phyloP scores from a whole-genome alignment of 2,329 filamentous ascomycete genomes.

The Orbilia blumenaviensis region DNA sequence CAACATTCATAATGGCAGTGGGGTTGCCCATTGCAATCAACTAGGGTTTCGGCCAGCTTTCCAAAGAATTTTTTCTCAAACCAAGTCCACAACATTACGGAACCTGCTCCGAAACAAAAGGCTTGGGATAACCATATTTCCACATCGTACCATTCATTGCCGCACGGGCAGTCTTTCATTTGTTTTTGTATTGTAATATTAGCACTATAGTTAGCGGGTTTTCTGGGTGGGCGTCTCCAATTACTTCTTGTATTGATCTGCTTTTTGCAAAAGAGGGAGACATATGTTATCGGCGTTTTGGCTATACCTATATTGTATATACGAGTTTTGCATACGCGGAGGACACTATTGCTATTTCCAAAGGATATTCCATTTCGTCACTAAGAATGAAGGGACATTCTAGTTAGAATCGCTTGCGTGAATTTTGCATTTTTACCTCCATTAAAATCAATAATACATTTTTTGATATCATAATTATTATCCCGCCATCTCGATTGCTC shows the following conservation, averaged over 20 bases:
- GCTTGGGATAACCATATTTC: too few species aligned
- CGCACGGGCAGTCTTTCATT: not conserved
- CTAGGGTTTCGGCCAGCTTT: not conserved
- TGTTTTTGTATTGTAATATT: slow-evolving; percentile 4
- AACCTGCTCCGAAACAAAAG: too few species aligned
- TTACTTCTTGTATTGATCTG: not conserved
- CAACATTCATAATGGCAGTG: not conserved
- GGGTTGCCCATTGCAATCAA: too few species aligned
- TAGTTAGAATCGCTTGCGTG: too few species aligned
- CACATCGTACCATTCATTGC: not conserved
- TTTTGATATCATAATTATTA: not conserved
- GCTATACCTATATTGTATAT: slow-evolving; percentile 5
- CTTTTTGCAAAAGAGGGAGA: not conserved
- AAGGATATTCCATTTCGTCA: not conserved
- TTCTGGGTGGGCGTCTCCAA: not conserved
- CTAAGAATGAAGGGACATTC: too few species aligned
- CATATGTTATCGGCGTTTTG: slow-evolving; percentile 13
- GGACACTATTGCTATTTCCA: not conserved
- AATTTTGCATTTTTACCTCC: not conserved
- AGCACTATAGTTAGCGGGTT: too few species aligned
- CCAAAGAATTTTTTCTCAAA: not conserved
- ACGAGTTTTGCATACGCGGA: slow-evolving; percentile 10
- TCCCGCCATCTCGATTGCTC: slow-evolving; percentile 15
- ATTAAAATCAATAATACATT: too few species aligned
- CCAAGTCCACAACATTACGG: too few species aligned